A percentile compares a stretch with the other conserved stretches of the same genome.
Conservation (phyloP, 2,329 filamentous ascomycete species). For the Ascochyta pisi region DNA sequence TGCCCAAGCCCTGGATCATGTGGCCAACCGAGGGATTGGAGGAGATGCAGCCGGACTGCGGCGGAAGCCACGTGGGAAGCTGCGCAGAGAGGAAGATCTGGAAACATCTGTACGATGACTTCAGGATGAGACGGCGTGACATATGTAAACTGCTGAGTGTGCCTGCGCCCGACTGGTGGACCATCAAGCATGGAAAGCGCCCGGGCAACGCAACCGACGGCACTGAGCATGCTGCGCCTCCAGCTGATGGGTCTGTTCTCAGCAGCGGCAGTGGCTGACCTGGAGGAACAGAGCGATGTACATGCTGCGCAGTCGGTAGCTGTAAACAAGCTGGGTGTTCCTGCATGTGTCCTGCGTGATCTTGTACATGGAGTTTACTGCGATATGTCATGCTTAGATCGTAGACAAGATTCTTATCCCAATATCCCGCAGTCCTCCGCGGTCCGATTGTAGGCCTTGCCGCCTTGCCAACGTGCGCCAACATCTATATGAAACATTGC, state of each 20-base stretch:
- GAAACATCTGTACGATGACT: conserved; percentile 55
- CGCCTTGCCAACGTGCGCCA: background rate
- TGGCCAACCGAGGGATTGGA: conserved; percentile 50
- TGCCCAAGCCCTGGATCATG: conserved; percentile 70
- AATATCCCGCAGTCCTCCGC: background rate
- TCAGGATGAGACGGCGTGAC: conserved; percentile 50
- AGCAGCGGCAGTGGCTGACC: background rate
- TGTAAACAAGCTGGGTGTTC: background rate
- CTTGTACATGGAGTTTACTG: conserved; percentile 8
- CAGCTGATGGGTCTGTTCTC: conserved; percentile 8
- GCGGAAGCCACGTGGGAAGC: conserved; percentile 34
- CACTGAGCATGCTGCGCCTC: conserved; percentile 32
- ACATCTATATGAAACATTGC: conserved; percentile 17
- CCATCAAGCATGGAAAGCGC: conserved; percentile 32
- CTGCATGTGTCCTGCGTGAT: background rate
- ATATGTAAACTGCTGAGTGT: conserved; percentile 50
- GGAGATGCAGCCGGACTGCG: conserved; percentile 56
- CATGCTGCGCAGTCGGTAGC: background rate
- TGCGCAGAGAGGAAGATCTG: conserved; percentile 53
- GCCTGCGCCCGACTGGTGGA: conserved; percentile 48
- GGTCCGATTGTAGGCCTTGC: conserved; percentile 10
- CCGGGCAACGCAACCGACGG: conserved; percentile 31
- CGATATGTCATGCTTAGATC: conserved; percentile 2
- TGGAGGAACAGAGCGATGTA: background rate
- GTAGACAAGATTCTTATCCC: background rate